Evolutionary conservation across 2,329 filamentous ascomycete species (phyloP).

Genomic region (Berkeleyomyces basicola): DNA sequence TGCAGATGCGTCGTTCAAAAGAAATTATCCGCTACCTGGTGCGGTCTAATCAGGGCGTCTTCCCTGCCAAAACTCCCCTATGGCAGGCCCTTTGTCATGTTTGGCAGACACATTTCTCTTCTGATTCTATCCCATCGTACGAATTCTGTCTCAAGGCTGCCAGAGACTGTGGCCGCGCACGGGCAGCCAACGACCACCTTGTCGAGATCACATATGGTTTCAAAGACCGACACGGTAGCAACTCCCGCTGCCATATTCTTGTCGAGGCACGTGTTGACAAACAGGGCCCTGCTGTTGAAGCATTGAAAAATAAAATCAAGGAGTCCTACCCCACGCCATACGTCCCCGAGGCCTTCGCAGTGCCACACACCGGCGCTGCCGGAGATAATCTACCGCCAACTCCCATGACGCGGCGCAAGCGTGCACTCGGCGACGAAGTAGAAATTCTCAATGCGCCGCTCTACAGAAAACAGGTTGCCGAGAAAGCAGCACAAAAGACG

Average conservation of each 20-base stretch:
- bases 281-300: constrained; percentile 25
- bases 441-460: constrained; percentile 35
- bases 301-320: constrained; percentile 31
- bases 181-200: constrained; percentile 16
- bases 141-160: constrained; percentile 25
- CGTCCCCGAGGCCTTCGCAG: constrained; percentile 15
- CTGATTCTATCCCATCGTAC: constrained; percentile 23
- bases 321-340: constrained; percentile 29
- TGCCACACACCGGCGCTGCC: neutral
- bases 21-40: constrained; percentile 28
- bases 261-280: constrained; percentile 27
- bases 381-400: neutral
- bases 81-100: constrained; percentile 30
- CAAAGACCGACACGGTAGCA: constrained; percentile 24
- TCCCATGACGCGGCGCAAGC: constrained; percentile 5
- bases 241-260: constrained; percentile 29
- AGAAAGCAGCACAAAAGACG: constrained; percentile 7
- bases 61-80: constrained; percentile 34
- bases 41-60: constrained; percentile 27
- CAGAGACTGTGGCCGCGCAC: constrained; percentile 23
- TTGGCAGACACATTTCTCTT: constrained; percentile 28
- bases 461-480: constrained; percentile 25
- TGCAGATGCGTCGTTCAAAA: constrained; percentile 20
- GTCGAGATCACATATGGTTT: constrained; percentile 30
- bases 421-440: constrained; percentile 22